phyloP scores from a whole-genome alignment of 257 asterid genomes.

The Nicotiana sylvestris region DNA sequence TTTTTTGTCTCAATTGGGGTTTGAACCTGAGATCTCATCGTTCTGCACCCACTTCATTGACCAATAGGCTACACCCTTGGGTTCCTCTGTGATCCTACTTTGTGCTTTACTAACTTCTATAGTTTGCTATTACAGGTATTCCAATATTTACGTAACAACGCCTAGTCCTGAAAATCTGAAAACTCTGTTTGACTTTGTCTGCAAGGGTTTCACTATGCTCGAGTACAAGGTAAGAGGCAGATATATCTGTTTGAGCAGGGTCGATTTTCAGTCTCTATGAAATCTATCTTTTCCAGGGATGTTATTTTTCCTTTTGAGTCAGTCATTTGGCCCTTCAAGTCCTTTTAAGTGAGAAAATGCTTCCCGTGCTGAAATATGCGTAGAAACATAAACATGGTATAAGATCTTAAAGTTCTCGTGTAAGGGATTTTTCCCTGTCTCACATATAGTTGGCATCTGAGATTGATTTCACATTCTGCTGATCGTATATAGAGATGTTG shows the following conservation, averaged over 20 bases:
- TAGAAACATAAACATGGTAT: not conserved
- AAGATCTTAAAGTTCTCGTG: not conserved
- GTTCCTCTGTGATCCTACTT: not conserved
- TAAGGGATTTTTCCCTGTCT: not conserved
- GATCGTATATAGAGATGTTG: not conserved
- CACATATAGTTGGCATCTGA: not conserved
- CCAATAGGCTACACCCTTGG: not conserved
- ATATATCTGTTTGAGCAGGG: not conserved
- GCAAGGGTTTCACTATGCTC: slow-evolving; percentile 75
- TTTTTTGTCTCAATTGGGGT: not conserved
- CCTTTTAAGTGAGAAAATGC: not conserved
- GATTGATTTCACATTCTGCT: not conserved
- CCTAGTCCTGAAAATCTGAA: slow-evolving; percentile 86
- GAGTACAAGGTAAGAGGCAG: slow-evolving; percentile 60
- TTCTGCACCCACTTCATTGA: not conserved
- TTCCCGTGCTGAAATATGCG: not conserved
- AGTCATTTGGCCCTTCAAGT: not conserved
- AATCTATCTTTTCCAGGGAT: not conserved
- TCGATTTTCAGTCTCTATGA: not conserved
- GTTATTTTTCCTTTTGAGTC: not conserved
- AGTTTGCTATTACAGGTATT: slow-evolving; percentile 44
- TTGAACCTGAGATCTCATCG: not conserved
- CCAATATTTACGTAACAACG: slow-evolving; percentile 82
- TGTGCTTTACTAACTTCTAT: not conserved
- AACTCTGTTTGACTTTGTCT: slow-evolving; percentile 82